Conservation (phyloP, 2,329 filamentous ascomycete genomes). For the Bimuria novae-zelandiae region DNA sequence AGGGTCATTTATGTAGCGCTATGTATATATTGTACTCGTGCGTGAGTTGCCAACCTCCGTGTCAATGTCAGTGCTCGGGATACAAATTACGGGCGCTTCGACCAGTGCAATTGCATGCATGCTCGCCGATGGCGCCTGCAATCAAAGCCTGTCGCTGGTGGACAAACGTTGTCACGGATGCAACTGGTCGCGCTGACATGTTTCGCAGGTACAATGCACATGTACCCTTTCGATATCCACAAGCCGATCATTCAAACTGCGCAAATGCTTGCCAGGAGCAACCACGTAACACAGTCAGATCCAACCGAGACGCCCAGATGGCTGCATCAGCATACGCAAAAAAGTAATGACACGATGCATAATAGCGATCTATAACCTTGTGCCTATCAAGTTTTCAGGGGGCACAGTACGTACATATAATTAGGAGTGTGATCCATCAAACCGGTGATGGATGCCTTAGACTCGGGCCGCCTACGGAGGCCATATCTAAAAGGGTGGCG, state of each 20-base stretch:
- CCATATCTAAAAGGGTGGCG: slow-evolving; percentile 15
- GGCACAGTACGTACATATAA: slow-evolving; percentile 19
- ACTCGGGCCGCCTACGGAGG: slow-evolving; percentile 23
- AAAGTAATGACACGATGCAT: slow-evolving; percentile 33
- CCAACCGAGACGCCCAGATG: slow-evolving; percentile 22
- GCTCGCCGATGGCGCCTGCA: not conserved
- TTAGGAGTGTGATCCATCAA: slow-evolving; percentile 23
- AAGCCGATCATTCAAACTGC: not conserved
- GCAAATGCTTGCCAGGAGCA: slow-evolving; percentile 12
- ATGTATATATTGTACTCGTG: slow-evolving; percentile 1
- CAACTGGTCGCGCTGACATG: slow-evolving; percentile 22
- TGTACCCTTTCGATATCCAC: slow-evolving; percentile 5
- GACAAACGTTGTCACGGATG: slow-evolving; percentile 17
- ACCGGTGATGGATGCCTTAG: slow-evolving; percentile 34
- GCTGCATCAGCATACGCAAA: slow-evolving; percentile 26
- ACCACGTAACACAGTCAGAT: slow-evolving; percentile 27
- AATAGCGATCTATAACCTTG: slow-evolving; percentile 17
- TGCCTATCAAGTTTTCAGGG: slow-evolving; percentile 18
- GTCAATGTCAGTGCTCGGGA: slow-evolving; percentile 13
- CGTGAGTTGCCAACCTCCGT: slow-evolving; percentile 2
- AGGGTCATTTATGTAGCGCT: not conserved
- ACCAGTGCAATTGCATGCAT: too few relatives aligned
- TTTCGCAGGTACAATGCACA: slow-evolving; percentile 22
- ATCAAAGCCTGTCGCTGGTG: slow-evolving; percentile 7
- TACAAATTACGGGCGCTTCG: slow-evolving; percentile 11